Percentiles rank a stretch among this genome's conserved stretches.
Conservation (phyloP, 1,284 basidiomycete species). For the Apiotrichum porosum region DNA sequence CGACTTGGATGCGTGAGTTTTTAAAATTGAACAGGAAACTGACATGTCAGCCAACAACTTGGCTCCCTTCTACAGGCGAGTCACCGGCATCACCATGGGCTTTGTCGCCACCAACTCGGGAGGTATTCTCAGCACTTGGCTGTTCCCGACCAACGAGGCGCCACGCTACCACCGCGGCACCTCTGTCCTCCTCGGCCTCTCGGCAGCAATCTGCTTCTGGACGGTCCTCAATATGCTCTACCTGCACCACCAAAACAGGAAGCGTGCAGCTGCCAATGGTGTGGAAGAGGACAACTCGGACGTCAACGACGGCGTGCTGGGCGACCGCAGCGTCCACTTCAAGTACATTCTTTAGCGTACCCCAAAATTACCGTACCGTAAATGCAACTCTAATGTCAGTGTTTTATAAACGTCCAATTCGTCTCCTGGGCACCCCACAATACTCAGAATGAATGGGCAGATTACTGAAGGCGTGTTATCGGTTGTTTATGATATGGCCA, state of each 20-base stretch:
- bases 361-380: no score
- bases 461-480: no score
- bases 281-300: background rate
- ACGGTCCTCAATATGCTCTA: conserved; percentile 22
- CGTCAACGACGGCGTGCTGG: conserved; percentile 2
- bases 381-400: no score
- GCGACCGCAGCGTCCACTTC: conserved; percentile 17
- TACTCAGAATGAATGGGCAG: no score
- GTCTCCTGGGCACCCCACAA: no score
- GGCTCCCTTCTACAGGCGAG: conserved; percentile 55
- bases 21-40: background rate
- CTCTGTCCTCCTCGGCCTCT: conserved; percentile 22
- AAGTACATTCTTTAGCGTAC: conserved; percentile 18
- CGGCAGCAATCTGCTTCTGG: conserved; percentile 15
- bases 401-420: no score
- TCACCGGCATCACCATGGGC: conserved; percentile 56
- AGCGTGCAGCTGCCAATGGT: background rate
- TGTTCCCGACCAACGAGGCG: conserved; percentile 53
- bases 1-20: conserved; percentile 31
- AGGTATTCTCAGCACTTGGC: conserved; percentile 57
- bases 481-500: no score
- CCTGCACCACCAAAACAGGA: conserved; percentile 19
- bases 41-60: conserved; percentile 54
- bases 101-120: conserved; percentile 58
- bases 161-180: conserved; percentile 49